Conservation (phyloP, 1,284 basidiomycete species). For the Apiotrichum sp. region DNA sequence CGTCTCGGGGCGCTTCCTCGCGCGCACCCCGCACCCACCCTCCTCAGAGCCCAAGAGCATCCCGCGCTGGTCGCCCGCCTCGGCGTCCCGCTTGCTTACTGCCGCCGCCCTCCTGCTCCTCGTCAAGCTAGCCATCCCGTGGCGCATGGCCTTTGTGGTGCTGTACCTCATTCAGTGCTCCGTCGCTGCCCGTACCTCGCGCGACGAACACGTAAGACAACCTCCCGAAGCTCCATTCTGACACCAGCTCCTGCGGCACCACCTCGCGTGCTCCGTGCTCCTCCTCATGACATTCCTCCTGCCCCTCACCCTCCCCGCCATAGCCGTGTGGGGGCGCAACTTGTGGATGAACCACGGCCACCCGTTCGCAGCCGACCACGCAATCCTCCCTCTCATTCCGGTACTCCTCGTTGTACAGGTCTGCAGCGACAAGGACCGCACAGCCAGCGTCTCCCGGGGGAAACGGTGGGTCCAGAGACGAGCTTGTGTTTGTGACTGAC, state of each 20-base stretch:
- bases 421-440: slow-evolving; percentile 49
- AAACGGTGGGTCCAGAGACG: slow-evolving; percentile 46
- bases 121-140: slow-evolving; percentile 70
- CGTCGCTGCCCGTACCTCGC: slow-evolving; percentile 7
- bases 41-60: no score
- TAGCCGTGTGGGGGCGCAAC: slow-evolving; percentile 87
- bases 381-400: slow-evolving; percentile 19
- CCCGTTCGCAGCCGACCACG: slow-evolving; percentile 23
- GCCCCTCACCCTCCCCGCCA: slow-evolving; percentile 69
- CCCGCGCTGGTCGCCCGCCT: no score
- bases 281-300: slow-evolving; percentile 63
- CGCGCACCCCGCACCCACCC: neutral
- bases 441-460: no score
- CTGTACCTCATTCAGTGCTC: slow-evolving; percentile 66
- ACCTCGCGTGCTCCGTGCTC: slow-evolving; percentile 51
- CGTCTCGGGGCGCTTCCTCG: neutral
- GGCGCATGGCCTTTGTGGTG: slow-evolving; percentile 82
- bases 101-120: slow-evolving; percentile 55
- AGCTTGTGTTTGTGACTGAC: slow-evolving; percentile 36
- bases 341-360: slow-evolving; percentile 27
- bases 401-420: slow-evolving; percentile 42
- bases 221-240: neutral
- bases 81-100: neutral
- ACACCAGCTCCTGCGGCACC: slow-evolving; percentile 31
- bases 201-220: neutral